Evolutionary conservation across 2,329 filamentous ascomycete genomes (phyloP).

Genomic region (Fusarium sp.): DNA sequence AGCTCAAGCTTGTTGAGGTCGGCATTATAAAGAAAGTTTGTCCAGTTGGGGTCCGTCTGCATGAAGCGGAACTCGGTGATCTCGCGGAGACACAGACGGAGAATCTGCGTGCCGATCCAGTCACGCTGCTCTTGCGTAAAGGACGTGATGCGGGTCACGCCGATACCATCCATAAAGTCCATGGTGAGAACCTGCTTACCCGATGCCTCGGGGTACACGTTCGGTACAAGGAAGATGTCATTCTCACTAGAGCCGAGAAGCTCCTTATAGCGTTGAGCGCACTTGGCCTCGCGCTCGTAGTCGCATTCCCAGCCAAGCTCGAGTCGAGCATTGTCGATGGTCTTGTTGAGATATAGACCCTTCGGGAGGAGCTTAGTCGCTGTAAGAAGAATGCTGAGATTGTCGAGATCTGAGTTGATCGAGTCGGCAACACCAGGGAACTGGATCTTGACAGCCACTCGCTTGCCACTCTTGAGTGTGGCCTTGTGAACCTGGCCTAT

Average conservation of each 20-base stretch:
- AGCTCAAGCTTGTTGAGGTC: slow-evolving; percentile 79
- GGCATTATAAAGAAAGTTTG: slow-evolving; percentile 93
- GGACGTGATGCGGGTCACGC: slow-evolving; percentile 80
- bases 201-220: slow-evolving; percentile 79
- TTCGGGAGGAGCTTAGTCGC: slow-evolving; percentile 90
- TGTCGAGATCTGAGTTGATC: slow-evolving; percentile 96
- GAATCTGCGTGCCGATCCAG: slow-evolving; percentile 95
- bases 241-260: slow-evolving; percentile 70
- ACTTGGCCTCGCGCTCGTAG: slow-evolving; percentile 87
- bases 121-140: slow-evolving; percentile 87
- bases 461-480: slow-evolving; percentile 75
- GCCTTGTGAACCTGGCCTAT: slow-evolving; percentile 97
- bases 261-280: slow-evolving; percentile 76
- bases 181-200: slow-evolving; percentile 91
- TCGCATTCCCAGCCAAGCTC: slow-evolving; percentile 98
- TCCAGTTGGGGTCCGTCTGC: slow-evolving; percentile 99
- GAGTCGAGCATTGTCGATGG: slow-evolving; percentile 90
- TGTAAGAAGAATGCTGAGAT: slow-evolving; percentile 87
- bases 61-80: slow-evolving; percentile 96
- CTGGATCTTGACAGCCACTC: slow-evolving; percentile 95
- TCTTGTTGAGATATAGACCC: slow-evolving; percentile 94
- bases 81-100: slow-evolving; percentile 90
- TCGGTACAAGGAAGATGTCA: slow-evolving; percentile 80
- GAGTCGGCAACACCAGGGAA: slow-evolving; percentile 96
- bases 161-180: slow-evolving; percentile 86